Base-by-base conservation (phyloP, 805 yeast genomes). In the Candida sonorensis region DNA sequence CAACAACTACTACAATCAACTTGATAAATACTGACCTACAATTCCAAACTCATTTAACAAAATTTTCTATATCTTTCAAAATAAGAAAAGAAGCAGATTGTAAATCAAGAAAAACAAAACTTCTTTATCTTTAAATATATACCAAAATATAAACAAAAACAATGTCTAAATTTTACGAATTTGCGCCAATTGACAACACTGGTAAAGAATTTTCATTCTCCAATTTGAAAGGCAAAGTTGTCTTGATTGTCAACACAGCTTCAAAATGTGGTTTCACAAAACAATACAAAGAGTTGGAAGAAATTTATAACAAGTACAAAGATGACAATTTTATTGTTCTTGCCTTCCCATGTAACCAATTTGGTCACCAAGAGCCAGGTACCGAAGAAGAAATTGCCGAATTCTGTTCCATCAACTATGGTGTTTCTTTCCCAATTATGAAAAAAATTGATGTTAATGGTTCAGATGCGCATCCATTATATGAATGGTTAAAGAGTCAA, bases 301-400 rank as follows among this genome's bases (percentile, higher is more conserved):
- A 55, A 25, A 59, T 87, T 10, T 77, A 84, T 61, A 61, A 75
- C 39, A 75, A 76, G 51, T 82, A 79, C 60, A 60, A 69, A 33
- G 73, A 69, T 30, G 50, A 69, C 40, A 94, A 84, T 1, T 63
- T 88, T 16, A 75, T 62, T 27, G 67, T 87, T 17, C 42, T 87
- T 22, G 96, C 87, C 0, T 86, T 87, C 70, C 97, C 97, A 20
- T 84, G 95, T 60, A 83, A 85, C 61, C 95, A 86, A 55, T 87
- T 87, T 54, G 88, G 81, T 16, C 63, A 72, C 46, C 81, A 92
- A 65, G 84, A 88, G 59, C 80, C 92, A 45, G 78, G 77, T 4
- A 51, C 72, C 3, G 75, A 72, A 31, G 71, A 76, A 35, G 87
- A 82, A 49, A 84, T 85, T 42, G 77, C 75, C 14, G 57, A 67